Evolutionary conservation across 1,139 yeast species (phyloP), one percentile per base, ranked within the genome.

Genomic region (Zygosaccharomyces pseudobailii): DNA sequence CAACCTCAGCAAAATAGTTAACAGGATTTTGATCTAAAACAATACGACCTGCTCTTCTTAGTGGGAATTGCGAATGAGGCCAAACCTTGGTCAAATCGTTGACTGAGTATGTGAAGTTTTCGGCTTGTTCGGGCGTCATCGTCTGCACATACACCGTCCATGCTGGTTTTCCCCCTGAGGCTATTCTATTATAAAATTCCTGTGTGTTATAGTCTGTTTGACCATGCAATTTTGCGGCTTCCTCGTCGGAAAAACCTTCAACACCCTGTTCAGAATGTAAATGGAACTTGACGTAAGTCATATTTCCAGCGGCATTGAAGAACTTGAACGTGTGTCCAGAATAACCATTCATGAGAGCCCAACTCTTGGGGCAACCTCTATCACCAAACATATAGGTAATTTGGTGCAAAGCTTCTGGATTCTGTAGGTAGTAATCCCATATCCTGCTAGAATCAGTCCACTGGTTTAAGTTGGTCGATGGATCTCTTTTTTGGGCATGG

Each of bases 401-500:
- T 65, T 82, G 87, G 61, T 82, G 87, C 48, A 77, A 62, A 5
- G 79, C 69, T 63, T 82, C 90, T 48, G 76, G 82, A 68, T 84
- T 84, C 57, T 75, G 71, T 34, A 80, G 72, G 55, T 78, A 67
- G 66, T 79, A 84, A 66, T 84, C 90, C 90, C 90, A 84, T 66
- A 76, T 76, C 73, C 72, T 73, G 58, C 76, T 71, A 17, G 84
- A 64, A 57, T 75, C 79, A 24, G 66, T 56, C 38, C 55, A 60
- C 42, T 68, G 73, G 52, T 73, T 73, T 60, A 75, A 64, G 58
- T 75, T 73, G 19, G 76, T 73, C 42, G 70, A 71, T 4, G 82
- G 82, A 65, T 75, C 71, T 66, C 92, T 79, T 78, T 84, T 84
- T 68, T 84, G 84, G n/a, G 95, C 84, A 75, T 87, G 95, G 65